Conservation (phyloP, 148 eudicot species). For the Beta vulgaris region DNA sequence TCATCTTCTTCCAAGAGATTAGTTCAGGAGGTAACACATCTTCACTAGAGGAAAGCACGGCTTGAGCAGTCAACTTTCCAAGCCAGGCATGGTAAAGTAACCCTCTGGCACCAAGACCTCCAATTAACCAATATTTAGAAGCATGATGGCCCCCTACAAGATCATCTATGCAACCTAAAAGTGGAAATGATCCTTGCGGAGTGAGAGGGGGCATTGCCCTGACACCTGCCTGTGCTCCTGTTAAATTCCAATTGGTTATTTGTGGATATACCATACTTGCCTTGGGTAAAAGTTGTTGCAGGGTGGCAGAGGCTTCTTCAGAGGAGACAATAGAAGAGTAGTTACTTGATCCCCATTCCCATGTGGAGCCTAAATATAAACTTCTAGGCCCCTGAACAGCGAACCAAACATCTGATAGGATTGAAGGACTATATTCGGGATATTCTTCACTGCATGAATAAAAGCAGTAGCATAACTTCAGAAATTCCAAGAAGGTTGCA, state of each 20-base stretch:
- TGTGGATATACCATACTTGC: slow-evolving; percentile 61
- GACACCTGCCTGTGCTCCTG: slow-evolving; percentile 70
- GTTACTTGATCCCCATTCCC: slow-evolving; percentile 92
- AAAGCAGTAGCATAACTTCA: neutral
- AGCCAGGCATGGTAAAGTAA: slow-evolving; percentile 86
- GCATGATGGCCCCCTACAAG: slow-evolving; percentile 31
- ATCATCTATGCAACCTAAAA: slow-evolving; percentile 71
- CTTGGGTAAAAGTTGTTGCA: slow-evolving; percentile 81
- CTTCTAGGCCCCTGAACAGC: slow-evolving; percentile 63
- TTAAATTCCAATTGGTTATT: slow-evolving; percentile 56
- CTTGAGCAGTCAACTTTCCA: slow-evolving; percentile 74
- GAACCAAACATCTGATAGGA: slow-evolving; percentile 96
- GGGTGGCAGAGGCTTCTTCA: slow-evolving; percentile 66
- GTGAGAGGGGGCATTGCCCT: slow-evolving; percentile 97
- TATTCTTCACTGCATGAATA: slow-evolving; percentile 51
- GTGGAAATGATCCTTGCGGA: slow-evolving; percentile 74
- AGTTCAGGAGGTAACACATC: slow-evolving; percentile 64
- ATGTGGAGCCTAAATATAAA: slow-evolving; percentile 79
- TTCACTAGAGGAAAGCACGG: slow-evolving; percentile 67
- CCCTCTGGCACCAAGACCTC: slow-evolving; percentile 94
- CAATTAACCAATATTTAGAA: slow-evolving; percentile 75
- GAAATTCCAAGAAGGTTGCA: neutral
- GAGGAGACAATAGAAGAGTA: slow-evolving; percentile 51
- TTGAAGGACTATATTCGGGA: slow-evolving; percentile 63
- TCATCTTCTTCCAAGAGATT: slow-evolving; percentile 61